These are phyloP conservation scores for Cardiosporidium cionae DNA, from an alignment of 169 alveolate genomes.

Conservation along the genomic window DNA sequence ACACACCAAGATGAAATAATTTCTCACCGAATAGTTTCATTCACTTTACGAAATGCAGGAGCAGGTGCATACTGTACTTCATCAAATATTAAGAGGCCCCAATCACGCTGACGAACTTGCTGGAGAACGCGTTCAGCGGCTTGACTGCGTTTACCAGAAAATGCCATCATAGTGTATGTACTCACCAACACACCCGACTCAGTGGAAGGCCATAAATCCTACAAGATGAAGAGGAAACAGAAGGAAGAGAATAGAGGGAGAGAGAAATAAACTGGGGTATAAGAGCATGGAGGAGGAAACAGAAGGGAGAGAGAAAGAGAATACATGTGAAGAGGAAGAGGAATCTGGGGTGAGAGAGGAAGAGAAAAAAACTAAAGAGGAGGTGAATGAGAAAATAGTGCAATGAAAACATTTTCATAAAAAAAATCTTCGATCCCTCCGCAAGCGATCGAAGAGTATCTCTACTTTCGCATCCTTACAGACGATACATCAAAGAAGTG, in stretches of 20 bases:
- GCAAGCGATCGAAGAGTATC: no score
- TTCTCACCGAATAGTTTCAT: slow-evolving; percentile 55
- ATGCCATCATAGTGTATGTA: slow-evolving; percentile 92
- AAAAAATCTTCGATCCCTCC: no score
- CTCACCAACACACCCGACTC: slow-evolving; percentile 89
- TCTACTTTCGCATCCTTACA: no score
- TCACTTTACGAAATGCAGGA: slow-evolving; percentile 83
- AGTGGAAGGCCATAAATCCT: slow-evolving; percentile 64
- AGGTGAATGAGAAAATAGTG: no score
- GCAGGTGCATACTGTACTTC: slow-evolving; percentile 99
- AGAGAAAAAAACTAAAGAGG: neutral
- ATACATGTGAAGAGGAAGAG: neutral
- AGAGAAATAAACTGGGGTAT: neutral
- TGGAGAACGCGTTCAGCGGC: slow-evolving; percentile 69
- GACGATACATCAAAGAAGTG: no score
- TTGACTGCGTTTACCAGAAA: slow-evolving; percentile 76
- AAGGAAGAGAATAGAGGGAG: neutral
- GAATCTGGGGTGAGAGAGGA: neutral
- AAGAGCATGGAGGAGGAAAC: neutral
- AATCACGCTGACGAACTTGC: slow-evolving; percentile 78
- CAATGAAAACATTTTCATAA: no score
- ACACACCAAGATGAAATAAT: neutral
- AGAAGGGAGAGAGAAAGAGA: neutral
- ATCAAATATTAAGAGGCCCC: slow-evolving; percentile 97
- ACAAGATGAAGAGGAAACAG: neutral